phyloP scores from a whole-genome alignment of 495 filamentous ascomycete species.

The Emericellopsis terricola region DNA sequence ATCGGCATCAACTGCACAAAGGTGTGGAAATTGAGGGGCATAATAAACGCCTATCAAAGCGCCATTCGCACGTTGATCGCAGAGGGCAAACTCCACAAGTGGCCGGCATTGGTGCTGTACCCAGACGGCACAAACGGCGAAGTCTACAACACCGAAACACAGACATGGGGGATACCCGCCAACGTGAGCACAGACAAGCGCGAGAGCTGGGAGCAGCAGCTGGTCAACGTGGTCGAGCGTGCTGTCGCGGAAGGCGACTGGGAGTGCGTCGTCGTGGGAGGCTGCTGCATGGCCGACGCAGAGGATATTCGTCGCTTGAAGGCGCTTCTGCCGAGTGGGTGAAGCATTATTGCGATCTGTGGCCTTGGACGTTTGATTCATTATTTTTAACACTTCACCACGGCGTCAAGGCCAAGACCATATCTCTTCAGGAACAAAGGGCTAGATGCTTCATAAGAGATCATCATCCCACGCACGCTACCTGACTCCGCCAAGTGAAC shows the following conservation, averaged over 20 bases:
- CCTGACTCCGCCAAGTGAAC: too few relatives aligned
- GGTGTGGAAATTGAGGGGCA: constrained; percentile 26
- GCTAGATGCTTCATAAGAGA: too few relatives aligned
- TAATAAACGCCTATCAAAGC: constrained; percentile 28
- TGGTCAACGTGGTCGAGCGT: constrained; percentile 38
- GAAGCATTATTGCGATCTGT: too few relatives aligned
- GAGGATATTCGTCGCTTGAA: constrained; percentile 34
- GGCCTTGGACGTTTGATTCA: too few relatives aligned
- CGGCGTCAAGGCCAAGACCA: too few relatives aligned
- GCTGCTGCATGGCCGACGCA: constrained; percentile 40
- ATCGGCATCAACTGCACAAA: constrained; percentile 53
- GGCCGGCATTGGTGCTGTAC: constrained; percentile 42
- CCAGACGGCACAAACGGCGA: constrained; percentile 52
- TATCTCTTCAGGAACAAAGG: too few relatives aligned
- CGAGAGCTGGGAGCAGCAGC: constrained; percentile 32
- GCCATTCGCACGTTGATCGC: constrained; percentile 17
- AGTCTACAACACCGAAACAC: constrained; percentile 41
- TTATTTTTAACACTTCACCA: too few relatives aligned
- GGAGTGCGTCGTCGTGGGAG: constrained; percentile 34
- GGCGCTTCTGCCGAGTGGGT: too few relatives aligned
- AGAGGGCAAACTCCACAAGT: constrained; percentile 10
- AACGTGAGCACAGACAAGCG: constrained; percentile 4
- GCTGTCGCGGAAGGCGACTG: constrained; percentile 37
- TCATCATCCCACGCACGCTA: too few relatives aligned
- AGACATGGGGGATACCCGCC: constrained; percentile 33